Base-by-base conservation (phyloP, 345 rosid species). In the Streptanthus diversifolius region DNA sequence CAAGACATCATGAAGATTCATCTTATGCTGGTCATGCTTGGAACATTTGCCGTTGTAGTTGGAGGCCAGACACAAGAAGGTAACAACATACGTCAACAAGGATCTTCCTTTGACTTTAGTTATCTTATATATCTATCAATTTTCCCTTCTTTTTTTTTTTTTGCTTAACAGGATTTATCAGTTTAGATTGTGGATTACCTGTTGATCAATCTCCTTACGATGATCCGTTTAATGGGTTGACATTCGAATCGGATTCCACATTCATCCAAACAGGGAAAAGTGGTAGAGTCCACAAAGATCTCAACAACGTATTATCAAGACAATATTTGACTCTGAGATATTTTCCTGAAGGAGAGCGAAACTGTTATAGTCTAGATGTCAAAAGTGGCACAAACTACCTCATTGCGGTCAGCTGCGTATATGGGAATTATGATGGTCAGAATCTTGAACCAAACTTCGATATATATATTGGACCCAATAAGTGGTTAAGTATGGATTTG, bases 141-240 rank as follows among this genome's bases (percentile, higher is more conserved):
- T 51, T 27, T 7, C 44, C 6, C 7, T 13, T 13, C 4, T 19
- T 21, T 4, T 11, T n/a, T 25, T 14, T 27, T 7, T 14, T 15
- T 32, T 19, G n/a, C n/a, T 32, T 3, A 32, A 7, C 63, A 80
- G 83, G 80, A 13, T 80, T 80, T 67, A 68, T 80, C 22, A 83
- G 84, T 56, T 61, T 83, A 56, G 84, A 80, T 41, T 80, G 86
- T 51, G 87, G 84, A 21, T 70, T 61, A 15, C 55, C 75, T 2
- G 11, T 11, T 41, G 18, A 32, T 14, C 63, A 57, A 22, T 40
- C 66, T 10, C 52, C 36, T 10, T 81, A 79, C 24, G 27, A 6
- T 0, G 80, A 81, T 13, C 14, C 5, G 1, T 2, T 3, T 1
- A 72, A 67, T 15, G 75, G 71, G 7, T 45, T 83, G 30, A 7